These are phyloP conservation scores for Clonostachys rosea DNA, from an alignment of 2,329 filamentous ascomycete species.

Conservation along the genomic window DNA sequence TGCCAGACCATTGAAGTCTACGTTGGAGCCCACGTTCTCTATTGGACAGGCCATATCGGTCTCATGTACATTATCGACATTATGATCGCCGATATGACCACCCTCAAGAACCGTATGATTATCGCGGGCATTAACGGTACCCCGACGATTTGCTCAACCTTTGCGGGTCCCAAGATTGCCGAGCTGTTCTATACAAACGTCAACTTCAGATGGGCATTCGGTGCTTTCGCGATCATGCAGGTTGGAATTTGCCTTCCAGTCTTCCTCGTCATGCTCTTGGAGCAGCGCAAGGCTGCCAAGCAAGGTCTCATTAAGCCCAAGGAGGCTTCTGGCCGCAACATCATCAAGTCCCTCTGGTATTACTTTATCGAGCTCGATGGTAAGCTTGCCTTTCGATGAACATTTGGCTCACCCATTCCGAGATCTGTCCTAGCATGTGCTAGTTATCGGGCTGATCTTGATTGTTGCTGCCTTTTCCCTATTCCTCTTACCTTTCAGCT, in stretches of 20 bases:
- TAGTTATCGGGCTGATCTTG: slow-evolving; percentile 42
- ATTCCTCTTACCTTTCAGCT: slow-evolving; percentile 58
- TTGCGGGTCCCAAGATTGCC: slow-evolving; percentile 16
- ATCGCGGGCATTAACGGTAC: slow-evolving; percentile 19
- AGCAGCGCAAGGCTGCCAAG: slow-evolving; percentile 6
- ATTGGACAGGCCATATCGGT: slow-evolving; percentile 50
- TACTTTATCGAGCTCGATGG: slow-evolving; percentile 8
- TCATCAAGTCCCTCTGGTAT: slow-evolving; percentile 6
- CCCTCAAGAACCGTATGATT: slow-evolving; percentile 18
- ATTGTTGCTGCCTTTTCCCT: slow-evolving; percentile 47
- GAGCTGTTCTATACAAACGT: slow-evolving; percentile 11
- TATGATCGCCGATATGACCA: slow-evolving; percentile 55
- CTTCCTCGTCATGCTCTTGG: slow-evolving; percentile 4
- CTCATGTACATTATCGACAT: slow-evolving; percentile 55
- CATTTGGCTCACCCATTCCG: not conserved
- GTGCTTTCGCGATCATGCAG: slow-evolving; percentile 52
- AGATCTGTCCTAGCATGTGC: not conserved
- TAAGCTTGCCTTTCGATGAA: not conserved
- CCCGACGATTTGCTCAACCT: slow-evolving; percentile 27
- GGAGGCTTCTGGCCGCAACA: slow-evolving; percentile 2
- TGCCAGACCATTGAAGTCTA: slow-evolving; percentile 39
- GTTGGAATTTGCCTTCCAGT: slow-evolving; percentile 27
- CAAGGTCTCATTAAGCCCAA: slow-evolving; percentile 5
- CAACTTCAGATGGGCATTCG: slow-evolving; percentile 33
- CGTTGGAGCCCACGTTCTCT: slow-evolving; percentile 37